phyloP scores from a whole-genome alignment of 2,329 filamentous ascomycete species.

The Sphaceloma murrayae region DNA sequence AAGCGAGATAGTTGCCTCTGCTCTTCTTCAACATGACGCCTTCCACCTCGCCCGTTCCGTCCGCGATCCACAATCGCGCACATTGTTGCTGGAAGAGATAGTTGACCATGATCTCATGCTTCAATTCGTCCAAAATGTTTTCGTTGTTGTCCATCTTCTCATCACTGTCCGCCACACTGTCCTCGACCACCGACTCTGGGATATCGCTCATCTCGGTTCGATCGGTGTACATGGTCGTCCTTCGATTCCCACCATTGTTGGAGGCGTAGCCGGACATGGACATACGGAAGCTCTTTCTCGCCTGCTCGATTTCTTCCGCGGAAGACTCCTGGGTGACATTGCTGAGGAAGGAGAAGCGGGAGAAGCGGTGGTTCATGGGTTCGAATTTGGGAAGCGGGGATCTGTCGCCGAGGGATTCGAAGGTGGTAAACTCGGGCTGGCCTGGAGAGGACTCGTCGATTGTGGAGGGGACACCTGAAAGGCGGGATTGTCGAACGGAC shows the following conservation, averaged over 20 bases:
- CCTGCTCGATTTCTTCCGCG: slow-evolving; percentile 6
- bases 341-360: slow-evolving; percentile 14
- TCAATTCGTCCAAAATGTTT: slow-evolving; percentile 58
- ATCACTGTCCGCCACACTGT: slow-evolving; percentile 13
- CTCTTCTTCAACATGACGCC: slow-evolving; percentile 63
- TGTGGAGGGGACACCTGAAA: slow-evolving; percentile 5
- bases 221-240: slow-evolving; percentile 9
- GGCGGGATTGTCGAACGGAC: slow-evolving; percentile 9
- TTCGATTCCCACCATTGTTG: background rate
- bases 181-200: slow-evolving; percentile 10
- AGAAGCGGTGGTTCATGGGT: slow-evolving; percentile 5
- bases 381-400: slow-evolving; percentile 2
- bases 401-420: slow-evolving; percentile 8
- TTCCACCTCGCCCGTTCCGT: slow-evolving; percentile 57
- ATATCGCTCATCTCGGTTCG: slow-evolving; percentile 5
- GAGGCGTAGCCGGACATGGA: slow-evolving; percentile 10
- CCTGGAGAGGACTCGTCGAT: slow-evolving; percentile 4
- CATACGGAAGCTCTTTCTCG: slow-evolving; percentile 8
- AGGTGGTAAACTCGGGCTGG: slow-evolving; percentile 12
- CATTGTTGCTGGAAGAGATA: slow-evolving; percentile 75
- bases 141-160: slow-evolving; percentile 15
- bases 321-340: slow-evolving; percentile 14
- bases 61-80: slow-evolving; percentile 61
- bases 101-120: slow-evolving; percentile 75
- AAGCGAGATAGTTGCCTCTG: slow-evolving; percentile 61